A percentile compares a stretch with the other conserved stretches of the same genome.
Conservation (phyloP, 176 grass and related monocot species). For the Carex cristatella region DNA sequence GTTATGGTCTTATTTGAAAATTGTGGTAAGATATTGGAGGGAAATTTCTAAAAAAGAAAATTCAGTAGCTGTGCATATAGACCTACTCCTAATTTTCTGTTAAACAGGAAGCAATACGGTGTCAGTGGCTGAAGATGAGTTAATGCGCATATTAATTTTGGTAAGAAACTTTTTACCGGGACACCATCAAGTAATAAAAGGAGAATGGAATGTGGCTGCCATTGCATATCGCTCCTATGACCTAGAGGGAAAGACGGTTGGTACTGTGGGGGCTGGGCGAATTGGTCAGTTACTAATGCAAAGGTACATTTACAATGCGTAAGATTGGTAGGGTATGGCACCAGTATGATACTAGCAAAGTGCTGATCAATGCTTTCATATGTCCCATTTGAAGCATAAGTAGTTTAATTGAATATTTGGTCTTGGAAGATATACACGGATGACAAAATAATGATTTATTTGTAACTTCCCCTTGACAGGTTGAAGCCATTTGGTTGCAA, state of each 20-base stretch:
- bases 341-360: background rate
- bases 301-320: background rate
- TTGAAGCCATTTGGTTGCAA: constrained; percentile 91
- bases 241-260: constrained; percentile 81
- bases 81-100: background rate
- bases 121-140: constrained; percentile 87
- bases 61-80: background rate
- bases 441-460: constrained; percentile 8
- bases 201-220: constrained; percentile 85
- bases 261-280: constrained; percentile 78
- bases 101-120: constrained; percentile 64
- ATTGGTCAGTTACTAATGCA: constrained; percentile 54
- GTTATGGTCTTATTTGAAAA: background rate
- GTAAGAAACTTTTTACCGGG: constrained; percentile 87
- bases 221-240: constrained; percentile 88
- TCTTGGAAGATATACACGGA: background rate
- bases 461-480: constrained; percentile 41
- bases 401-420: background rate
- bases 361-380: background rate
- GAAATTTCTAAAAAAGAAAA: background rate
- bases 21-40: background rate
- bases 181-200: constrained; percentile 66
- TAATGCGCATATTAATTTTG: constrained; percentile 73
- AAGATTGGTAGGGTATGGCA: background rate
- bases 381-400: background rate